Base-by-base conservation (phyloP, 805 yeast genomes). In the Kazachstania kunashirensis region DNA sequence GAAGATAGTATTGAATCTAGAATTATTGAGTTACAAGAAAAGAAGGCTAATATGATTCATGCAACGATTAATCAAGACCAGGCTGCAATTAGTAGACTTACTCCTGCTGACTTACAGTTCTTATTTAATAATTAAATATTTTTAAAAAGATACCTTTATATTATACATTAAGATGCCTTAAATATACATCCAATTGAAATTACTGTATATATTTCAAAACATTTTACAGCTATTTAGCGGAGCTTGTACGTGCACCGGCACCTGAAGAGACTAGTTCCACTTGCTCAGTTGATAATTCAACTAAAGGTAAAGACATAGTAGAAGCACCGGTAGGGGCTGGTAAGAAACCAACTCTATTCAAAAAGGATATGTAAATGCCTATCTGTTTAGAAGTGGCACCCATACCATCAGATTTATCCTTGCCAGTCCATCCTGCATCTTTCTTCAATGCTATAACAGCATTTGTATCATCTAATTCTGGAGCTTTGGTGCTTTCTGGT, bases 1-100 rank as follows among this genome's bases (percentile, higher is more conserved):
- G 97, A 88, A 52, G 98, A 92, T 61, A 85, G 96, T 53, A 92
- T 92, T 30, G 99, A 92, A 63, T 81, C 94, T 49, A 80, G 95
- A 59, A 92, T 92, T 48, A 84, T 92, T 36, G 98, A 92, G 55
- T 63, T 92, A 31, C 99, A 92, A 59, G 96, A 92, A 40, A 94
- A 92, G 63, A 92, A 92, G 65, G 97, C 98, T 10, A 84, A 84
- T 49, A 92, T 92, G 99, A 92, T 92, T 43, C 81, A 84, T 57
- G 99, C 99, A 2, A 92, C 97, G 0, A 81, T 92, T 37, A 94
- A 88, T 43, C 79, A 80, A 38, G 98, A 92, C 50, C 94, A 85
- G 46, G 81, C 79, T 11, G 97, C 98, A 1, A 80, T 92, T 31
- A 86, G 72, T 53, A 67, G 88, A 42, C 67, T 92, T 44, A 86